phyloP scores from a whole-genome alignment of 345 rosid species.

The Viola odorata region DNA sequence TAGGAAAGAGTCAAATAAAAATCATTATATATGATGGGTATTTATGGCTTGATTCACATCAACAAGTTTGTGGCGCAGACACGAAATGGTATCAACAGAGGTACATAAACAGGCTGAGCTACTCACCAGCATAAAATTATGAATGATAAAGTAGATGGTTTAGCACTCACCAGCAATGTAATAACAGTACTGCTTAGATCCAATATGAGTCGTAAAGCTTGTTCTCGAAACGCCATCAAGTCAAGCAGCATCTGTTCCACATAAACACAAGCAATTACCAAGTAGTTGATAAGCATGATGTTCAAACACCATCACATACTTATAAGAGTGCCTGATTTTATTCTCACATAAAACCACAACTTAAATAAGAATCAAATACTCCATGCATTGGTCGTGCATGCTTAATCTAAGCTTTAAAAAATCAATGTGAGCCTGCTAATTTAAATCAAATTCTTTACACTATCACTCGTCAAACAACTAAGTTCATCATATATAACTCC shows the following conservation, averaged over 20 bases:
- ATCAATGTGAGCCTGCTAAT: no score
- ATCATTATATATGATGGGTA: not conserved
- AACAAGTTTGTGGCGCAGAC: slow-evolving; percentile 9
- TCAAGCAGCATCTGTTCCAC: slow-evolving; percentile 85
- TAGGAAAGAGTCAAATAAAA: not conserved
- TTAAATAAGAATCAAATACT: no score
- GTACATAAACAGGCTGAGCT: slow-evolving; percentile 3
- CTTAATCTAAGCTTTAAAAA: no score
- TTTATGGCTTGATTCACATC: not conserved
- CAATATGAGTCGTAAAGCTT: slow-evolving; percentile 89
- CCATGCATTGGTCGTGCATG: no score
- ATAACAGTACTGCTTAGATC: slow-evolving; percentile 98
- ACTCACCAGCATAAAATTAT: slow-evolving; percentile 10
- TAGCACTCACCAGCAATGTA: slow-evolving; percentile 83
- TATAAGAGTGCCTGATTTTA: no score
- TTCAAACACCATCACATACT: not conserved
- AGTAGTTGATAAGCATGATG: slow-evolving; percentile 1
- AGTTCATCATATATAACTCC: no score
- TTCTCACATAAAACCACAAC: no score
- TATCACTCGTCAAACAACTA: no score
- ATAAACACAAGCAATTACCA: slow-evolving; percentile 25
- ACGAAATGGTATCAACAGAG: no score
- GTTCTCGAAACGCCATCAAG: slow-evolving; percentile 96
- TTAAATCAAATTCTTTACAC: no score
- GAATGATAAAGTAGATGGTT: slow-evolving; percentile 17